Conservation (phyloP, 129 eudicot genomes). For the Artemisia annua region DNA sequence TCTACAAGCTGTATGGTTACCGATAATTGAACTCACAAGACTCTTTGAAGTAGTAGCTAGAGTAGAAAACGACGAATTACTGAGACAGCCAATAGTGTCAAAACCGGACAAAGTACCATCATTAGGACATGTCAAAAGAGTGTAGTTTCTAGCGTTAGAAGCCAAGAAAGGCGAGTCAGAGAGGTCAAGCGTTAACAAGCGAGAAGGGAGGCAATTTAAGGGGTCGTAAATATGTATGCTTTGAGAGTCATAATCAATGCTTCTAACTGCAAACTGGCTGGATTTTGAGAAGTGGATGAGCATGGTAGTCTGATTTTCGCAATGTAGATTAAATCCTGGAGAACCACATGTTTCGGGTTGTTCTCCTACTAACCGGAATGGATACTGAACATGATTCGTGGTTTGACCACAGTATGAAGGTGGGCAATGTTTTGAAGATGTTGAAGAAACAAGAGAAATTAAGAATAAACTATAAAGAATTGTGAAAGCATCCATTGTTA, state of each 20-base stretch:
- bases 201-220: conserved; percentile 35
- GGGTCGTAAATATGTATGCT: conserved; percentile 58
- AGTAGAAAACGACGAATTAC: too few species aligned
- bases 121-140: too few species aligned
- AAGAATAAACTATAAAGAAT: too few species aligned
- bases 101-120: too few species aligned
- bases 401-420: conserved; percentile 30
- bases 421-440: conserved; percentile 38
- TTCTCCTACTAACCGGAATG: conserved; percentile 35
- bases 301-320: conserved; percentile 27
- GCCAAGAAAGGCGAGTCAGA: conserved; percentile 48
- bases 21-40: too few species aligned
- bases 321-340: conserved; percentile 48
- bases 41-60: too few species aligned
- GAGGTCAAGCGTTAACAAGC: conserved; percentile 43
- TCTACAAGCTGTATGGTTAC: too few species aligned
- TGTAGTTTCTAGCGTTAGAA: conserved; percentile 26
- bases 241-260: conserved; percentile 48
- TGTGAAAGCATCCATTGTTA: too few species aligned
- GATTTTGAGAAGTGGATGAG: conserved; percentile 42
- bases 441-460: neutral
- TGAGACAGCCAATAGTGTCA: too few species aligned
- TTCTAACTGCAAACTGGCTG: conserved; percentile 45
- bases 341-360: conserved; percentile 43
- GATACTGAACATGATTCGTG: conserved; percentile 35